These are phyloP conservation scores for Ustilago tritici DNA, from an alignment of 1,284 basidiomycete species.

Conservation along the genomic window DNA sequence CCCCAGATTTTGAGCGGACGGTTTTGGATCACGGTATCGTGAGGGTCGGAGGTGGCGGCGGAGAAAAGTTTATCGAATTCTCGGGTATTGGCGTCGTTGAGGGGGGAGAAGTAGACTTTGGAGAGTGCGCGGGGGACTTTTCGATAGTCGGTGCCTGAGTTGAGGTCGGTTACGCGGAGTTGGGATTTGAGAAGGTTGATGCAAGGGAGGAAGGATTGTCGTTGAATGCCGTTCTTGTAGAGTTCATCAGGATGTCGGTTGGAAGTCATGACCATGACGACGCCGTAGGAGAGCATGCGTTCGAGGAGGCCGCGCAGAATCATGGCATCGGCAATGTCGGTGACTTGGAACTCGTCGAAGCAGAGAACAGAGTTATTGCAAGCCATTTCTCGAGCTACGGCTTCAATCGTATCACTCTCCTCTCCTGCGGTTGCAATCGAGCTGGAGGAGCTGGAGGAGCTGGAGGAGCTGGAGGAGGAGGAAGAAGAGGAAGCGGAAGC, in stretches of 20 bases:
- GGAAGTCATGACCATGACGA: conserved; percentile 94
- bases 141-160: conserved; percentile 86
- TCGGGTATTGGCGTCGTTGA: conserved; percentile 76
- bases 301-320: conserved; percentile 91
- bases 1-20: conserved; percentile 89
- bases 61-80: conserved; percentile 87
- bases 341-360: conserved; percentile 99
- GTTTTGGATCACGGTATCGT: conserved; percentile 76
- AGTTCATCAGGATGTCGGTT: conserved; percentile 97
- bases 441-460: conserved; percentile 10
- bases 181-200: conserved; percentile 91
- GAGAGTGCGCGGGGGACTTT: conserved; percentile 73
- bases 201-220: conserved; percentile 93
- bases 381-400: conserved; percentile 89
- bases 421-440: conserved; percentile 34
- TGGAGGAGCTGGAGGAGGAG: conserved; percentile 5
- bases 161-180: conserved; percentile 88
- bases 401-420: conserved; percentile 83
- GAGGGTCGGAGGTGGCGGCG: conserved; percentile 75
- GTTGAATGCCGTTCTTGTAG: conserved; percentile 98
- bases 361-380: conserved; percentile 79
- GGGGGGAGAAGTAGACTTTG: conserved; percentile 89
- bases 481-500: conserved; percentile 16
- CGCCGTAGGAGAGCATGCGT: conserved; percentile 84
- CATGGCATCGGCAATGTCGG: conserved; percentile 99